Percentiles rank a stretch among this genome's conserved stretches.
These are phyloP conservation scores for Phlyctochytrium bullatum DNA, from an alignment of 192 early-diverging fungal species.

Conservation along the genomic window DNA sequence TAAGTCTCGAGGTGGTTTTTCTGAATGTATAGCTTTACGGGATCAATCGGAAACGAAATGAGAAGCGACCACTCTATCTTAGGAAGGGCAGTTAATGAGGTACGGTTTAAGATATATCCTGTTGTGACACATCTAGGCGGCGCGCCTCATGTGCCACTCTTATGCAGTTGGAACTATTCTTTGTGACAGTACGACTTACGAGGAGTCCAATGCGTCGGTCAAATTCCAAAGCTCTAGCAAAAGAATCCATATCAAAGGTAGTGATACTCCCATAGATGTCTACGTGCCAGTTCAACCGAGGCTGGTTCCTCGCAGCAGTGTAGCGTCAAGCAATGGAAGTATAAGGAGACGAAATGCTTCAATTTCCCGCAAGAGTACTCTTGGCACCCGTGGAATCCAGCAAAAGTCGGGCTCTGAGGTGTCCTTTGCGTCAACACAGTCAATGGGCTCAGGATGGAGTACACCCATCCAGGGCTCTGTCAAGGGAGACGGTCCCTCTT, in stretches of 20 bases:
- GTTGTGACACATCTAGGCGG: constrained; percentile 2
- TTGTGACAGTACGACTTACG: not conserved
- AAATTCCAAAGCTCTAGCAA: not conserved
- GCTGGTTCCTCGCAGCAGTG: not conserved
- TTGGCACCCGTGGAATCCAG: too few relatives aligned
- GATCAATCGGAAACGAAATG: constrained; percentile 10
- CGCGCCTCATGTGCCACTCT: not conserved
- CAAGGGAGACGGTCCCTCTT: too few relatives aligned
- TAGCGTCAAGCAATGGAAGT: not conserved
- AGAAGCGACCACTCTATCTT: constrained; percentile 14
- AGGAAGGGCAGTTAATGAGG: constrained; percentile 10
- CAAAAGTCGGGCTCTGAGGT: too few relatives aligned
- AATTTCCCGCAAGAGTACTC: too few relatives aligned
- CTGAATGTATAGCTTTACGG: constrained; percentile 6
- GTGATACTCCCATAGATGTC: not conserved
- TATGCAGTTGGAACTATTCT: not conserved
- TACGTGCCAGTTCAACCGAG: not conserved
- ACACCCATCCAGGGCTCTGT: too few relatives aligned
- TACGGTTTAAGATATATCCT: not conserved
- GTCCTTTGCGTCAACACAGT: too few relatives aligned
- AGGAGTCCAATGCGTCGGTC: not conserved
- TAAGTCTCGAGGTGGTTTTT: constrained; percentile 3
- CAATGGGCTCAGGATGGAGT: too few relatives aligned
- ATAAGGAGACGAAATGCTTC: not conserved
- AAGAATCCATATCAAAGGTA: not conserved